Conservation (phyloP, 257 asterid species). For the Anisodus acutangulus region DNA sequence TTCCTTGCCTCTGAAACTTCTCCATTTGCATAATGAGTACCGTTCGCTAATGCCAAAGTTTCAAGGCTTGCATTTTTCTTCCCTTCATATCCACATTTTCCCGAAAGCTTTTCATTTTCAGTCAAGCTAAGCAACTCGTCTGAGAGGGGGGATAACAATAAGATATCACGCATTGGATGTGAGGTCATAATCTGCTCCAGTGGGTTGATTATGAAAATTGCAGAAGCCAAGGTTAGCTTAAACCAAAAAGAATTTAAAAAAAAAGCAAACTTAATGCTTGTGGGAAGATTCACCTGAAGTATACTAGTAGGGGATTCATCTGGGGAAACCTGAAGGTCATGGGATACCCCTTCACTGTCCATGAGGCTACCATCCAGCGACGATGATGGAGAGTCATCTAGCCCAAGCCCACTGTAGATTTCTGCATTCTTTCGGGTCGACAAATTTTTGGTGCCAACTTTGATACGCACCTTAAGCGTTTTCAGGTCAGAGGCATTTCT, state of each 20-base stretch:
- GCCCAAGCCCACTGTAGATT: constrained; percentile 95
- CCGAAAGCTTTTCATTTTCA: constrained; percentile 50
- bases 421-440: constrained; percentile 76
- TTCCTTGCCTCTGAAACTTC: constrained; percentile 52
- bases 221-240: constrained; percentile 28
- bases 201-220: constrained; percentile 31
- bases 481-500: constrained; percentile 61
- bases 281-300: constrained; percentile 69
- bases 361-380: constrained; percentile 76
- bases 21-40: constrained; percentile 56
- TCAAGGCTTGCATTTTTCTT: constrained; percentile 43
- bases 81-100: constrained; percentile 50
- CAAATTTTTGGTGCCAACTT: constrained; percentile 78
- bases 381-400: constrained; percentile 85
- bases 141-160: constrained; percentile 78
- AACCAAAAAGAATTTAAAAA: constrained; percentile 10
- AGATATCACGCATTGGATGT: constrained; percentile 46
- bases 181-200: constrained; percentile 86
- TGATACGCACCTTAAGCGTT: constrained; percentile 83
- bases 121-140: constrained; percentile 58
- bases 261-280: constrained; percentile 16
- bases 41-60: constrained; percentile 48
- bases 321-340: constrained; percentile 49
- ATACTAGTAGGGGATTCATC: constrained; percentile 88
- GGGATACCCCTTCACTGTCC: constrained; percentile 59